Evolutionary conservation across 108 stramenopile genomes (phyloP), one percentile per base, ranked within the genome.

Genomic region (Cylindrotheca closterium): DNA sequence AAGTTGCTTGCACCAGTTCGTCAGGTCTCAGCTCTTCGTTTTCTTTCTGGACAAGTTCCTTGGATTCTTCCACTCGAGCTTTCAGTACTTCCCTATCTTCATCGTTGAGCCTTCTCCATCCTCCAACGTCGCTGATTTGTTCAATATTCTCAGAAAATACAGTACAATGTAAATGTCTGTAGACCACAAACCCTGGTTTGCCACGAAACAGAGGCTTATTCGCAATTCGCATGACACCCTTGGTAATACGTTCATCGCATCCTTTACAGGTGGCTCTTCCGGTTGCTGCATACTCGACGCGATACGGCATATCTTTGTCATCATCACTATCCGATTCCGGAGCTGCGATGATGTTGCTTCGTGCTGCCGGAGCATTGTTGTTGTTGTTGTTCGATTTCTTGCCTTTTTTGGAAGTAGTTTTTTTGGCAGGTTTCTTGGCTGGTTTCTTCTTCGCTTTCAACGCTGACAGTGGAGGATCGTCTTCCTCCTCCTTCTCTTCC

Each of bases 161-260:
- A 0, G 82, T 70, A 52, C 92, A 96, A 2, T 71, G 49, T 26
- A 91, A 58, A 51, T 95, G 93, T 0, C 87, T 82, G 58, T 83
- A 95, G 5, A 90, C 81, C 34, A 73, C 64, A 74, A 79, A 95
- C 1, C 90, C 93, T 21, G 90, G 93, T 62, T 92, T 89, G 17
- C 93, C 93, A n/a, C 93, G 85, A 77, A 95, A 95, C 1, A 92
- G 73, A 5, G 93, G 93, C 4, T 65, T 55, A 53, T 85, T 83
- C 8, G 87, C 83, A 18, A 92, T 60, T 15, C 94, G 87, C 1
- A 92, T 22, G 0, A 60, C 65, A n/a, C 75, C 76, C 51, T 89
- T 91, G 2, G 28, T 45, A 60, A 95, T 92, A 22, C 33, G 56
- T 51, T 74, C 75, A 61, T 91, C 91, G 70, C 94, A 95, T 8